Conservation (phyloP, 805 yeast species). For the Candida maltosa region DNA sequence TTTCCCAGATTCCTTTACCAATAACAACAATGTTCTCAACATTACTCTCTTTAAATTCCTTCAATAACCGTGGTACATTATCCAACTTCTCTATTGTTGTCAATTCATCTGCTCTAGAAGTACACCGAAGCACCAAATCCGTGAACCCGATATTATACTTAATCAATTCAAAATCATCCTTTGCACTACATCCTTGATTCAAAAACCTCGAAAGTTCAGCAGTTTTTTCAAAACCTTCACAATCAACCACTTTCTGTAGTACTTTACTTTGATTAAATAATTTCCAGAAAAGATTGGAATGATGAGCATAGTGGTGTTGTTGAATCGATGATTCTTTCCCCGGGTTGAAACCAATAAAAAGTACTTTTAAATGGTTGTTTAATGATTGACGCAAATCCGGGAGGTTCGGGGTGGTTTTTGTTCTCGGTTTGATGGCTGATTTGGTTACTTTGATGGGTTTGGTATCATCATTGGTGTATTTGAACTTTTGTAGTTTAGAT, state of each 20-base stretch:
- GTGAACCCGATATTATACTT: constrained; percentile 62
- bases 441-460: no score
- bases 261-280: constrained; percentile 52
- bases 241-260: constrained; percentile 18
- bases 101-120: constrained; percentile 56
- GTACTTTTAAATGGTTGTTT: constrained; percentile 23
- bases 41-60: constrained; percentile 33
- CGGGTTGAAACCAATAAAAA: constrained; percentile 74
- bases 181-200: constrained; percentile 7
- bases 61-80: constrained; percentile 51
- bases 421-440: no score
- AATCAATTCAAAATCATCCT: constrained; percentile 40
- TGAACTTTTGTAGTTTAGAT: no score
- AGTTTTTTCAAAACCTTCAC: not conserved
- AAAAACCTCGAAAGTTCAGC: constrained; percentile 12
- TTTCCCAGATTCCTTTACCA: constrained; percentile 77
- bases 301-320: constrained; percentile 76
- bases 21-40: constrained; percentile 54
- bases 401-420: no score
- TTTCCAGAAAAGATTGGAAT: constrained; percentile 66
- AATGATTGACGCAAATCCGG: constrained; percentile 33
- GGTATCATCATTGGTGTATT: no score
- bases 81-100: constrained; percentile 47
- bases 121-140: constrained; percentile 64
- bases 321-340: constrained; percentile 56